Base-by-base conservation (phyloP, 2,329 filamentous ascomycete species). In the Aspergillus clavatus region DNA sequence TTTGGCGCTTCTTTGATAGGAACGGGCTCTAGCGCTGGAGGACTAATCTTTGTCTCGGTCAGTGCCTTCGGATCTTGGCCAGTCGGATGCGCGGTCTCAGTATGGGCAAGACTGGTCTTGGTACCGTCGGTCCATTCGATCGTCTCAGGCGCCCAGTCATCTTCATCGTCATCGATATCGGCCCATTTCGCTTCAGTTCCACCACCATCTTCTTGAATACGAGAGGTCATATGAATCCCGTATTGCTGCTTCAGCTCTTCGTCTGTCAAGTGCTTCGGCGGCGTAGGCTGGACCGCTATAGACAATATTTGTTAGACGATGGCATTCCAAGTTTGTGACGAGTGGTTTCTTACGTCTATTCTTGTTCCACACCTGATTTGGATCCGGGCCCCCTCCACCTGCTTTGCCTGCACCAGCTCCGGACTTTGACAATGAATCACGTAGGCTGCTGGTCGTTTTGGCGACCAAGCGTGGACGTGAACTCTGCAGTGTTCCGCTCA, bases 51-150 rank as follows among this genome's bases (percentile, higher is more conserved):
- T 5, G 44, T 36, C 14, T 62, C 61, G 24, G 46, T 46, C 4
- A 36, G 31, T 14, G 51, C 27, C 31, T 55, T 55, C 24, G 47
- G 43, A 12, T 57, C 52, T 33, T 60, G 53, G 19, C 11, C 46
- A 22, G 44, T 41, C 19, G 41, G 36, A 12, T 56, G 51, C 16
- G 46, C 38, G 40, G 53, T 55, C 43, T 71, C 65, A 16, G 58
- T 68, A 21, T 77, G 72, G 28, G 77, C 74, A 29, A 82, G 71
- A 22, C 74, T 80, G 29, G 80, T 82, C 58, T 84, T 84, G 5
- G 81, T 84, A 39, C 81, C 81, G 61, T 84, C 81, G 66, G 81
- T 83, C 81, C 81, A 84, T 56, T 83, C 79, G 38, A 84, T 81
- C 14, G 80, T 79, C 54, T 84, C 81, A 3, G 81, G 81, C 12